Conservation (phyloP, 2,329 filamentous ascomycete species). For the Elsinoe necatrix region DNA sequence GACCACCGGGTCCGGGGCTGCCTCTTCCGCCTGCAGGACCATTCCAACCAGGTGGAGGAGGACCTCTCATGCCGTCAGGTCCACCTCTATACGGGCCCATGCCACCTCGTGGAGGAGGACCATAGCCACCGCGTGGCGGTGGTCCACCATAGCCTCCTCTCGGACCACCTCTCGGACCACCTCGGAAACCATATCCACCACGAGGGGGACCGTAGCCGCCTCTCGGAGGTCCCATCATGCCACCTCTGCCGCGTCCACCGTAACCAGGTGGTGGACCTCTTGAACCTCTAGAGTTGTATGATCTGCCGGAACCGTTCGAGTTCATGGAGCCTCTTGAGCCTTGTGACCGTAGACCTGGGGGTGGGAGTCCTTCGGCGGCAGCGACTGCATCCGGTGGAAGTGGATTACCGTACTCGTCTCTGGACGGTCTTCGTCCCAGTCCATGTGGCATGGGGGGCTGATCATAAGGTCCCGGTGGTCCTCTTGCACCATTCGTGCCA, state of each 20-base stretch:
- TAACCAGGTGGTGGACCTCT: conserved; percentile 25
- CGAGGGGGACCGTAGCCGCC: conserved; percentile 22
- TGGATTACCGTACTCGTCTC: conserved; percentile 60
- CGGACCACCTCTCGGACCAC: conserved; percentile 40
- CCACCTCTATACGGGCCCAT: conserved; percentile 33
- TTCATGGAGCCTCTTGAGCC: conserved; percentile 41
- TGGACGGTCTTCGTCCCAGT: conserved; percentile 31
- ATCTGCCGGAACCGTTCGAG: conserved; percentile 29
- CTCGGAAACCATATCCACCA: conserved; percentile 44
- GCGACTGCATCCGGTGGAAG: conserved; percentile 29
- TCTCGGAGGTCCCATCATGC: conserved; percentile 21
- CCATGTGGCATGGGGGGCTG: conserved; percentile 33
- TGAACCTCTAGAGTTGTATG: conserved; percentile 25
- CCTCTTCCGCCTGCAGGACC: conserved; percentile 32
- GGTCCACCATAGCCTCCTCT: conserved; percentile 33
- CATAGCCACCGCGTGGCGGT: conserved; percentile 32
- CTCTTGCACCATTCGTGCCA: conserved; percentile 30
- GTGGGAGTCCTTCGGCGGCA: conserved; percentile 29
- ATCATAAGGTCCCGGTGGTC: conserved; percentile 33
- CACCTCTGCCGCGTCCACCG: conserved; percentile 23
- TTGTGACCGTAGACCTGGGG: conserved; percentile 40
- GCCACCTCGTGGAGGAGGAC: conserved; percentile 36
- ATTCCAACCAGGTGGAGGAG: conserved; percentile 25
- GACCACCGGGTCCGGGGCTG: conserved; percentile 21
- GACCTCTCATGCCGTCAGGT: conserved; percentile 26